phyloP scores from a whole-genome alignment of 805 yeast species.

The Candida piceae region DNA sequence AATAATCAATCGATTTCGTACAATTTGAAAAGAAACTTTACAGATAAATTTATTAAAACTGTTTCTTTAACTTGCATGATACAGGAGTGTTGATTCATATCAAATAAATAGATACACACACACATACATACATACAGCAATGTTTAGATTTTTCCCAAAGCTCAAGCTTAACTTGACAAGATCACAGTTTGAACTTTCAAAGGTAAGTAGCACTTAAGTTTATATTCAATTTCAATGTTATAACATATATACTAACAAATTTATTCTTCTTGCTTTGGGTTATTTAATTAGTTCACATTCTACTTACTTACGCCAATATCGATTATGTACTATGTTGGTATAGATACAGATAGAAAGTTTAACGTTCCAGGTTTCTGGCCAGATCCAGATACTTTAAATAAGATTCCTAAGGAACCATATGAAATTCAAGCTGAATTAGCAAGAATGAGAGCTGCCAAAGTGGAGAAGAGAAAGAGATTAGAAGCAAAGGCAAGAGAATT shows the following conservation, averaged over 20 bases:
- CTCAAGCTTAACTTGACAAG: conserved; percentile 36
- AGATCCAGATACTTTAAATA: conserved; percentile 85
- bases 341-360: conserved; percentile 82
- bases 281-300: conserved; percentile 55
- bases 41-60: too few species aligned
- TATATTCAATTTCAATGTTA: neutral
- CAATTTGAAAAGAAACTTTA: too few species aligned
- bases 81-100: too few species aligned
- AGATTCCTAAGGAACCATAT: conserved; percentile 88
- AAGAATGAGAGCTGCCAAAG: conserved; percentile 70
- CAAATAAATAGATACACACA: too few species aligned
- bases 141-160: conserved; percentile 14
- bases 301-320: conserved; percentile 80
- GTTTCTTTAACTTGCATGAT: too few species aligned
- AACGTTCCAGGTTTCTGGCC: conserved; percentile 97
- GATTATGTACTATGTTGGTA: conserved; percentile 92
- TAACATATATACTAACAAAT: neutral
- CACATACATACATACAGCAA: too few species aligned
- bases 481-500: conserved; percentile 67
- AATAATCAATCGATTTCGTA: too few species aligned
- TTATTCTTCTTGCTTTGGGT: neutral
- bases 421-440: conserved; percentile 91
- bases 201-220: conserved; percentile 27
- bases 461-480: conserved; percentile 65
- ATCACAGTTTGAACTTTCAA: conserved; percentile 49